Conservation (phyloP, 345 rosid genomes). For the Sisymbrium irio region DNA sequence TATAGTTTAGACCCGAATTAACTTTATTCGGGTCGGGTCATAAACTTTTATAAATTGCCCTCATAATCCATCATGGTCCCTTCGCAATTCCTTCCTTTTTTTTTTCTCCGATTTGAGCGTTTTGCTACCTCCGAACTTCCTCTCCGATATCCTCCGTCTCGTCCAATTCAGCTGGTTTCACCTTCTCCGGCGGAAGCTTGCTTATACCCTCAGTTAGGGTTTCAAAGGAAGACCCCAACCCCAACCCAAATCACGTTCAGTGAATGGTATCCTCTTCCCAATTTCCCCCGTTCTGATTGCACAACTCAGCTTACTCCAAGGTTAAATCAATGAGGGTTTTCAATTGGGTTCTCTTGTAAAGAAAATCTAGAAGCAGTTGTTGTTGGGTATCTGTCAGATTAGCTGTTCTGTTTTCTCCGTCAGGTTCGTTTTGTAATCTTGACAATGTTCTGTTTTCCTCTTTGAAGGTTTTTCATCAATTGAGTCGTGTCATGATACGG, state of each 20-base stretch:
- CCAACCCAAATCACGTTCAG: neutral
- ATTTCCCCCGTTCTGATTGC: neutral
- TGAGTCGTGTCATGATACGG: neutral
- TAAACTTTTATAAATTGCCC: conserved; percentile 18
- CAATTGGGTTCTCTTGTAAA: neutral
- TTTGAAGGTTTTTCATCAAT: neutral
- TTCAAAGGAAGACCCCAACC: conserved; percentile 2
- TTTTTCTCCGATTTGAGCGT: conserved; percentile 7
- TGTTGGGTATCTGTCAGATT: conserved; percentile 8
- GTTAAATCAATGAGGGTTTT: conserved; percentile 12
- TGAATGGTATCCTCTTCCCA: conserved; percentile 23
- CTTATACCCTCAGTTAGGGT: conserved; percentile 12
- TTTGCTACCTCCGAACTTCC: neutral
- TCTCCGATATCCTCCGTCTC: conserved; percentile 11
- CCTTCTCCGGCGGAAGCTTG: conserved; percentile 12
- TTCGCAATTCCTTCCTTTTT: conserved; percentile 7
- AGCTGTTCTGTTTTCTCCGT: neutral
- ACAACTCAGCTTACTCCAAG: conserved; percentile 18
- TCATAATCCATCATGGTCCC: conserved; percentile 11
- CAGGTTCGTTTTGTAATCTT: conserved; percentile 16
- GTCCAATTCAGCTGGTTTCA: conserved; percentile 13
- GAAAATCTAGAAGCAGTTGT: neutral
- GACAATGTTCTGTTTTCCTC: neutral
- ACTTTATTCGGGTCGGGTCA: conserved; percentile 27
- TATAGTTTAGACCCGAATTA: conserved; percentile 6